Evolutionary conservation across 805 yeast species (phyloP).

Genomic region (Metschnikowia orientalis): DNA sequence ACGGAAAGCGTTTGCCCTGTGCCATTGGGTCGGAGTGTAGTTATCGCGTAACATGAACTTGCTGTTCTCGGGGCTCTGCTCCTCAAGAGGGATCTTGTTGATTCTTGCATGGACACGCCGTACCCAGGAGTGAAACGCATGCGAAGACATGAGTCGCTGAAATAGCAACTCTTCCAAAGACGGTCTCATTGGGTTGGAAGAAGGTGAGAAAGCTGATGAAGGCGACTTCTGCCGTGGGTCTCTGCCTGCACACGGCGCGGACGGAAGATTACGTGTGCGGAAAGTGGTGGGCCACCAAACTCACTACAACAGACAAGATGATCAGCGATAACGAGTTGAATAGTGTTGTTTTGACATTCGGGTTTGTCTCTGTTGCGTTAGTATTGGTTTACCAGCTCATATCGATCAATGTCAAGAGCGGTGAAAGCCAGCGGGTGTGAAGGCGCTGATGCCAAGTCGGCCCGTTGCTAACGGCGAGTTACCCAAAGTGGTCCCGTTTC

Average conservation of each 20-base stretch:
- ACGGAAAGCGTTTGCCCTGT: conserved; percentile 58
- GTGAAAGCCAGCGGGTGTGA: conserved; percentile 2
- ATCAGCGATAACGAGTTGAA: conserved; percentile 80
- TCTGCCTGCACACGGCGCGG: conserved; percentile 6
- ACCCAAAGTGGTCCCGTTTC: too few species aligned
- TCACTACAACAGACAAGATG: conserved; percentile 41
- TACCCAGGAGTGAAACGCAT: conserved; percentile 60
- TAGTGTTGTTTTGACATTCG: conserved; percentile 66
- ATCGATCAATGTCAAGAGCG: conserved; percentile 41
- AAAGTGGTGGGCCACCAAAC: conserved; percentile 5
- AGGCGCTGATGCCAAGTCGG: too few species aligned
- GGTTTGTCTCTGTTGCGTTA: conserved; percentile 64
- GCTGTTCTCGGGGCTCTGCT: conserved; percentile 20
- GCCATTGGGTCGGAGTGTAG: conserved; percentile 49
- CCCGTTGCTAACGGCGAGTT: too few species aligned
- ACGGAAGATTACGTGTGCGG: conserved; percentile 4
- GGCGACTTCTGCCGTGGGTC: not conserved
- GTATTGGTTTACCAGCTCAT: conserved; percentile 70
- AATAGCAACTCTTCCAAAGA: conserved; percentile 24
- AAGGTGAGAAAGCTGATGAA: not conserved
- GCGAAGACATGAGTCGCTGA: conserved; percentile 48
- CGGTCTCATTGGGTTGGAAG: conserved; percentile 8
- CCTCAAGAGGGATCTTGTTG: conserved; percentile 52
- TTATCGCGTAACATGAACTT: conserved; percentile 20
- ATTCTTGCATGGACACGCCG: conserved; percentile 57